Conservation (phyloP, 1,139 yeast genomes). For the Arxiozyma slooffiae region DNA sequence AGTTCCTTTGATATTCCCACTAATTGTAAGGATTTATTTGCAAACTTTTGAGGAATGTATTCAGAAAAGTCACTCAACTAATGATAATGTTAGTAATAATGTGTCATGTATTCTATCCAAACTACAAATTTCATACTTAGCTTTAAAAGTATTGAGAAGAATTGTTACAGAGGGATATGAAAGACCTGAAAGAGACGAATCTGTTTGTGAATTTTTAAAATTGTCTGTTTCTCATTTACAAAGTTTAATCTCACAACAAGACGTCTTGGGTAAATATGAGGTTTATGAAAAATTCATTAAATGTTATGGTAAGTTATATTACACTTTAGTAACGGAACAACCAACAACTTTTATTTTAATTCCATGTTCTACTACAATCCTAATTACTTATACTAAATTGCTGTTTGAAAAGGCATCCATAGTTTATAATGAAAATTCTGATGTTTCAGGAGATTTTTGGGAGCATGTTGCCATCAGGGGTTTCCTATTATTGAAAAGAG, state of each 20-base stretch:
- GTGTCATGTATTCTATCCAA: slow-evolving; percentile 22
- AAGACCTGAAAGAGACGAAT: slow-evolving; percentile 48
- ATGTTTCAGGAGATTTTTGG: slow-evolving; percentile 57
- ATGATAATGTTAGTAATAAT: not conserved
- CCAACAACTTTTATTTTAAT: slow-evolving; percentile 66
- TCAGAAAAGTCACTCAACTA: slow-evolving; percentile 10
- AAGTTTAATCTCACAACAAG: slow-evolving; percentile 45
- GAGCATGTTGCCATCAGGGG: slow-evolving; percentile 66
- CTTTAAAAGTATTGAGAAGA: slow-evolving; percentile 66
- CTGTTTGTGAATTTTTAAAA: slow-evolving; percentile 50
- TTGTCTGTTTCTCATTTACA: slow-evolving; percentile 53
- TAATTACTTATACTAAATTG: slow-evolving; percentile 48
- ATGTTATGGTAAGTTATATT: slow-evolving; percentile 68
- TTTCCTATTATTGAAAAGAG: slow-evolving; percentile 52
- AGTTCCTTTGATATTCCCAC: slow-evolving; percentile 51
- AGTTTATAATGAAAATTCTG: slow-evolving; percentile 42
- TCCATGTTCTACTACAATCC: slow-evolving; percentile 51
- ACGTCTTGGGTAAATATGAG: slow-evolving; percentile 41
- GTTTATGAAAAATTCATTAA: slow-evolving; percentile 60
- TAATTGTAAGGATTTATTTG: slow-evolving; percentile 50
- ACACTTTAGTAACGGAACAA: slow-evolving; percentile 35
- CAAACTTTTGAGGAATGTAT: slow-evolving; percentile 59
- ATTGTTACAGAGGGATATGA: slow-evolving; percentile 71
- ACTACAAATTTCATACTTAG: slow-evolving; percentile 64
- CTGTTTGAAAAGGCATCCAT: slow-evolving; percentile 53